phyloP scores from a whole-genome alignment of 495 filamentous ascomycete species.

The Penicillium goetzii region DNA sequence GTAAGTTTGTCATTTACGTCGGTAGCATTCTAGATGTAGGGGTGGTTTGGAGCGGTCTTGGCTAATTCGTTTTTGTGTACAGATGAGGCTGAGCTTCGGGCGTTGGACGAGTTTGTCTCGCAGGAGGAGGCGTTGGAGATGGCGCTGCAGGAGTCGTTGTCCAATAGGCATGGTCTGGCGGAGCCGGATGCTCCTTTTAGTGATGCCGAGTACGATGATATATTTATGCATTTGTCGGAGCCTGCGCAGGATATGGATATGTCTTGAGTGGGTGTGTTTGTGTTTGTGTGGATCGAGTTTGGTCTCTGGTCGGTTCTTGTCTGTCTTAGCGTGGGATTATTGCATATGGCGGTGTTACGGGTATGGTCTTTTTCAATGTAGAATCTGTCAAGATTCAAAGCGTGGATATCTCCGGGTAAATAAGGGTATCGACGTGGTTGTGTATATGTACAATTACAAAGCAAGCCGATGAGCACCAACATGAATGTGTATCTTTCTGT shows the following conservation, averaged over 20 bases:
- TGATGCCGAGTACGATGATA: slow-evolving; percentile 60
- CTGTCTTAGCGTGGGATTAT: slow-evolving; percentile 1
- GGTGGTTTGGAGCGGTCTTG: not conserved
- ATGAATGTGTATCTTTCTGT: not conserved
- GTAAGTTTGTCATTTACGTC: slow-evolving; percentile 26
- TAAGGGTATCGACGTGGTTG: slow-evolving; percentile 34
- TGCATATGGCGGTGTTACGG: slow-evolving; percentile 30
- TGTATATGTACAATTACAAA: slow-evolving; percentile 35
- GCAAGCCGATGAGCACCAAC: slow-evolving; percentile 22
- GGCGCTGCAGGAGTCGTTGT: slow-evolving; percentile 19
- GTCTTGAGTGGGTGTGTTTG: slow-evolving; percentile 28
- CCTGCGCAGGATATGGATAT: slow-evolving; percentile 48
- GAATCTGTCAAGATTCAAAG: slow-evolving; percentile 1
- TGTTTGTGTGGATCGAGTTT: not conserved
- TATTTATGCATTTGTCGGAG: slow-evolving; percentile 49
- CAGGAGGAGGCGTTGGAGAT: slow-evolving; percentile 41
- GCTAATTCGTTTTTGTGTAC: slow-evolving; percentile 10
- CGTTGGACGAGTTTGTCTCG: slow-evolving; percentile 39
- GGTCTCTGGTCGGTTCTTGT: not conserved
- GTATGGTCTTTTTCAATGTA: not conserved
- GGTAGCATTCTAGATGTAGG: not conserved
- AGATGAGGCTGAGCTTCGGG: slow-evolving; percentile 41
- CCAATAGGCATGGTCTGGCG: not conserved
- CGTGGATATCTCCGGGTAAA: slow-evolving; percentile 23
- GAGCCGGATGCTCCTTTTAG: slow-evolving; percentile 43